Conservation (phyloP, 164 flowering plant genomes). For the Aristolochia fimbriata region DNA sequence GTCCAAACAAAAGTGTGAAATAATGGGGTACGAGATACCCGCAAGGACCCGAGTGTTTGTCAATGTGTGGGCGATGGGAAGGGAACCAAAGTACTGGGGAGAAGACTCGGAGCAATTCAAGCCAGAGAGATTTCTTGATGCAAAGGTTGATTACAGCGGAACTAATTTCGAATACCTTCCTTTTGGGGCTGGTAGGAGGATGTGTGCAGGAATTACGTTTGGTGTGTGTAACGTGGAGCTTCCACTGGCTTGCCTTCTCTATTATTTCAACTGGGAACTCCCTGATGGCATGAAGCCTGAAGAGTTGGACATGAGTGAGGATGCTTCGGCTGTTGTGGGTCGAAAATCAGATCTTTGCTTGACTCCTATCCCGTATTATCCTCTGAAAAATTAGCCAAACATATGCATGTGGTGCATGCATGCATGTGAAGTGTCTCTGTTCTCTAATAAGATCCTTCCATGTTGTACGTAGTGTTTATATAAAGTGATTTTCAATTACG, state of each 20-base stretch:
- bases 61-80: neutral
- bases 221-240: neutral
- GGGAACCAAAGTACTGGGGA: neutral
- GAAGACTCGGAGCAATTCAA: neutral
- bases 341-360: neutral
- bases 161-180: neutral
- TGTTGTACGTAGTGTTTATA: too few relatives aligned
- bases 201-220: neutral
- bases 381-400: too few relatives aligned
- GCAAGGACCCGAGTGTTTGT: slow-evolving; percentile 9
- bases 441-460: too few relatives aligned
- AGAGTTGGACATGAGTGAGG: neutral
- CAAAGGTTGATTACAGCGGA: neutral
- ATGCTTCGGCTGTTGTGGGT: too few relatives aligned
- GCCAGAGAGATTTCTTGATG: neutral
- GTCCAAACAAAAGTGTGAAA: too few relatives aligned
- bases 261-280: neutral
- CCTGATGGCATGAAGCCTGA: neutral
- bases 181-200: neutral
- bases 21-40: too few relatives aligned
- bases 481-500: too few relatives aligned
- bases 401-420: too few relatives aligned
- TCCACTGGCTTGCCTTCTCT: neutral
- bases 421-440: too few relatives aligned
- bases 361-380: too few relatives aligned